Evolutionary conservation across 495 filamentous ascomycete genomes (phyloP).

Genomic region (Lophiostoma macrostomum): DNA sequence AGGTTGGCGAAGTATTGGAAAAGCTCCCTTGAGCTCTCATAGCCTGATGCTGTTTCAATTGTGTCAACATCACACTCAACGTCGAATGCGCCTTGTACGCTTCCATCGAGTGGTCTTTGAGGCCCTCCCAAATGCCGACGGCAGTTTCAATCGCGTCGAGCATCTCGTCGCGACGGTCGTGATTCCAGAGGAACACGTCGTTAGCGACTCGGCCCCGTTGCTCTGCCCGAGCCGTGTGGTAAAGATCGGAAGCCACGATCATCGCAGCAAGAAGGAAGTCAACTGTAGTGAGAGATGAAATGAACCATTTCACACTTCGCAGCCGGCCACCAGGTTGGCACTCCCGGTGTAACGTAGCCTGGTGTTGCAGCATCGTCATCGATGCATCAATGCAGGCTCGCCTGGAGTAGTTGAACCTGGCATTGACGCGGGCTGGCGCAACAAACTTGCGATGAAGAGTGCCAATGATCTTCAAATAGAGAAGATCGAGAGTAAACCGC

Average conservation of each 20-base stretch:
- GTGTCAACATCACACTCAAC: constrained; percentile 73
- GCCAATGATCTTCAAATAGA: constrained; percentile 78
- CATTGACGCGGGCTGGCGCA: constrained; percentile 63
- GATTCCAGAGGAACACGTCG: constrained; percentile 59
- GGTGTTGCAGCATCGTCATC: constrained; percentile 68
- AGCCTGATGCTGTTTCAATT: constrained; percentile 54
- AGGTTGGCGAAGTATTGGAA: constrained; percentile 2
- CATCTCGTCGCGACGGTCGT: constrained; percentile 74
- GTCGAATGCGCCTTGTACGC: constrained; percentile 79
- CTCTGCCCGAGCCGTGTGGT: constrained; percentile 47
- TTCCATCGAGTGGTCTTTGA: constrained; percentile 75
- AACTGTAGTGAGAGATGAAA: constrained; percentile 71
- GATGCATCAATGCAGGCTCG: constrained; percentile 76
- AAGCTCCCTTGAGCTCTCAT: constrained; percentile 28
- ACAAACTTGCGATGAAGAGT: constrained; percentile 85
- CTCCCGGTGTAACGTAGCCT: constrained; percentile 73
- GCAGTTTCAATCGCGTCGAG: constrained; percentile 66
- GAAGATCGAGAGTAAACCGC: constrained; percentile 72
- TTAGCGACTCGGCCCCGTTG: constrained; percentile 35
- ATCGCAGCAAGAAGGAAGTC: constrained; percentile 89
- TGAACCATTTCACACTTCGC: constrained; percentile 68
- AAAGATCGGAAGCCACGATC: constrained; percentile 78
- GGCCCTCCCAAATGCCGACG: constrained; percentile 72
- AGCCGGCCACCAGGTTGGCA: constrained; percentile 69
- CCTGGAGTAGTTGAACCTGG: constrained; percentile 76